A percentile compares a stretch with the other conserved stretches of the same genome.
phyloP scores from a whole-genome alignment of 495 filamentous ascomycete genomes.

The Hypoxylon intermedium region DNA sequence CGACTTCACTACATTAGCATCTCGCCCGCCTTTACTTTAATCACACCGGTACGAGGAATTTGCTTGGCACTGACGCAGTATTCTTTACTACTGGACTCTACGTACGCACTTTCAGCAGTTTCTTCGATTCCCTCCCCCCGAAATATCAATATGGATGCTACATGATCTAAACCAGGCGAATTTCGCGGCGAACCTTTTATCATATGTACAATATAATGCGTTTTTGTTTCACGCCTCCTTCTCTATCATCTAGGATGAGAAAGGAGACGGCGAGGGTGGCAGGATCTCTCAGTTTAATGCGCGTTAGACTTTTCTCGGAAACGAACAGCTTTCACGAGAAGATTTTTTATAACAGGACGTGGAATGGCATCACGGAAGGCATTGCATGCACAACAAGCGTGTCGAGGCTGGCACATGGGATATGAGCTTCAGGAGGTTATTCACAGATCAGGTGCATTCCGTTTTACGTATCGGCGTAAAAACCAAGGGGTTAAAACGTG shows the following conservation, averaged over 20 bases:
- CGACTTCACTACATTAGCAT: background rate
- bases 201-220: slow-evolving; percentile 26
- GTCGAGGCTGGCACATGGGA: slow-evolving; percentile 7
- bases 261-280: background rate
- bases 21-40: background rate
- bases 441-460: slow-evolving; percentile 25
- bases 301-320: background rate
- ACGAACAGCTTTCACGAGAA: slow-evolving; percentile 1
- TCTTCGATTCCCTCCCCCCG: slow-evolving; percentile 3
- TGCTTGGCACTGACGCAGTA: background rate
- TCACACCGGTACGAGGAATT: background rate
- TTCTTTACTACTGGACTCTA: background rate
- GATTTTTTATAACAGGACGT: slow-evolving; percentile 8
- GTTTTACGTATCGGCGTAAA: slow-evolving; percentile 16
- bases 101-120: background rate
- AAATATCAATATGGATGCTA: background rate
- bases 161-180: slow-evolving; percentile 9
- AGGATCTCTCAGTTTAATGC: background rate
- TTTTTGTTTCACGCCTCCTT: slow-evolving; percentile 5
- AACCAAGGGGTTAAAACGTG: background rate
- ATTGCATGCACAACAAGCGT: slow-evolving; percentile 10
- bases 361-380: slow-evolving; percentile 16
- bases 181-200: background rate
- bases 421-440: slow-evolving; percentile 12
- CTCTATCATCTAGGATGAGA: background rate